Evolutionary conservation across 257 asterid species (phyloP), one percentile per base, ranked within the genome.

Genomic region (Osmanthus fragrans): DNA sequence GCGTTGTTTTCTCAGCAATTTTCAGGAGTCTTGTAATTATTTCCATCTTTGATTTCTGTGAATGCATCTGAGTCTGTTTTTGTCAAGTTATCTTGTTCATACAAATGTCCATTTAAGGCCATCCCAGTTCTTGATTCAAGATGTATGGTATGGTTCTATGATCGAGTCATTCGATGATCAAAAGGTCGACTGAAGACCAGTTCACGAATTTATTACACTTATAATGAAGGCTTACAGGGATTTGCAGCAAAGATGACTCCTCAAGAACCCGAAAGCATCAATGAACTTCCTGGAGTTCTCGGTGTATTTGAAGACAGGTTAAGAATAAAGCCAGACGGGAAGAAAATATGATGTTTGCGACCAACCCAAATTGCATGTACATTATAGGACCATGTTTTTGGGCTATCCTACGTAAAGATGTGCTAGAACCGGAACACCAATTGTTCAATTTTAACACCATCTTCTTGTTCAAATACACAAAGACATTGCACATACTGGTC

Each of bases 301-400:
- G 65, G 65, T 5, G 65, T 56, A 5, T n/a, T n/a, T 21, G 25
- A 56, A 56, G 65, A 56, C 65, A 56, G 25, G 65, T 19, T 56
- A 27, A 56, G 25, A n/a, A 56, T 56, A 56, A 56, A 56, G 13
- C 25, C n/a, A 0, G 65, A 77, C 89, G 88, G 3, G 89, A 84
- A 4, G 93, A 87, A 12, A 85, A 86, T 0, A 89, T 36, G 64
- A 87, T 73, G 72, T 76, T 82, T 10, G 85, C 81, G 21, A 76
- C 71, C 4, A 81, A 65, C 18, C 91, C 91, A 32, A 90, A 84
- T 34, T 39, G 65, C 76, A 90, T 75, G 83, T 78, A 81, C 89
- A 90, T 84, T 4, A 90, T 85, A 0, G 92, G 88, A 67, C 92
- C 92, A 68, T 88, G 79, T 29, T 79, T 39, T 33, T 71, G 72